phyloP scores from a whole-genome alignment of 2,329 filamentous ascomycete species.

The Decorospora gaudefroyi region DNA sequence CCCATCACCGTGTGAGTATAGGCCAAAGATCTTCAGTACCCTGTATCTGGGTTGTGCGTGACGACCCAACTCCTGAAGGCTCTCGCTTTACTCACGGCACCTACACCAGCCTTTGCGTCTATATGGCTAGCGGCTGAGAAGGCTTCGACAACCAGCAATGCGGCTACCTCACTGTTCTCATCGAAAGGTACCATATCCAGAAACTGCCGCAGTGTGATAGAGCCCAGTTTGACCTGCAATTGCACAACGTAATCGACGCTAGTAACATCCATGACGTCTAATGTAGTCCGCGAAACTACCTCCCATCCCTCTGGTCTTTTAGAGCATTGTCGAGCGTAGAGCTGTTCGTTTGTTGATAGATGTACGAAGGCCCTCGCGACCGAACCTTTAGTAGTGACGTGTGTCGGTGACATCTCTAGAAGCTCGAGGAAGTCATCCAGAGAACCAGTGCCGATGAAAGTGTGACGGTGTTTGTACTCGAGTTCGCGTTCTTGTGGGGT shows the following conservation, averaged over 20 bases:
- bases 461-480: constrained; percentile 40
- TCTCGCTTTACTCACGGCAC: constrained; percentile 21
- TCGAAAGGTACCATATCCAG: constrained; percentile 28
- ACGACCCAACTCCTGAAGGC: constrained; percentile 28
- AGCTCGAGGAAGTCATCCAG: constrained; percentile 32
- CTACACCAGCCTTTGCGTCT: constrained; percentile 16
- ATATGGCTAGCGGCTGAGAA: constrained; percentile 31
- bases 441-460: constrained; percentile 38
- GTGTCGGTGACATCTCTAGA: constrained; percentile 19
- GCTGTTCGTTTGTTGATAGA: constrained; percentile 31
- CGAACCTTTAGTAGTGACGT: constrained; percentile 15
- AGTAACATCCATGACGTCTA: constrained; percentile 17
- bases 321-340: constrained; percentile 27
- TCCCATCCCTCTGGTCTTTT: constrained; percentile 26
- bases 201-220: constrained; percentile 30
- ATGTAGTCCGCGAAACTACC: constrained; percentile 25
- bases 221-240: constrained; percentile 31
- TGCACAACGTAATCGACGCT: constrained; percentile 26
- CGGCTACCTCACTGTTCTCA: constrained; percentile 9
- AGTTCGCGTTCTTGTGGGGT: constrained; percentile 25
- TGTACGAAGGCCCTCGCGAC: constrained; percentile 27
- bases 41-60: constrained; percentile 2
- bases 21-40: not conserved
- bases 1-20: no score
- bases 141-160: constrained; percentile 25